Base-by-base conservation (phyloP, 2,329 filamentous ascomycete genomes). In the Phaeosphaeria sp. region DNA sequence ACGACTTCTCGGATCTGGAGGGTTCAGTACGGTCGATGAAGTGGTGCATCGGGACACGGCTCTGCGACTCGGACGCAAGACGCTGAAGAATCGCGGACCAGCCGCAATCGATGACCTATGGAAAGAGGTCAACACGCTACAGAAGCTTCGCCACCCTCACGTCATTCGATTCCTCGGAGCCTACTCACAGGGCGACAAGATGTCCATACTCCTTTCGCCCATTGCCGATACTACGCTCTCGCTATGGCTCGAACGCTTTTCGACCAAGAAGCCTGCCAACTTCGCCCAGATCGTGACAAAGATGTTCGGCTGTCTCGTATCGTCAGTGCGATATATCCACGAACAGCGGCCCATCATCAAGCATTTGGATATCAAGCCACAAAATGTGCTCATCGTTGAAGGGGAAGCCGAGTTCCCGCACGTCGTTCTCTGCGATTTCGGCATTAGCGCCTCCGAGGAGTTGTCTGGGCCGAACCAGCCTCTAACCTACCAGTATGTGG, bases 321-420 rank as follows among this genome's bases (percentile, higher is more conserved):
- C 73, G 2, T 73, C 74, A 11, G 61, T 77, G 6, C 62, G 73
- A 11, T 76, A 77, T 55, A 67, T 77, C 6, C 74, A 77, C 24
- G 74, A 75, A 53, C 73, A 76, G 59, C 69, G 73, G 15, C 74
- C 74, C 6, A 65, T 74, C 24, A 60, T 76, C 27, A 76, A 70
- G 47, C 74, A 77, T 27, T 73, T 74, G 70, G 74, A 77, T 25
- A 77, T 77, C 61, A 77, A 77, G 51, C 74, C 74, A 3, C 71
- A 76, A 56, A 77, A 77, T 67, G 74, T 77, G 13, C 66, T 77
- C n/a, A 67, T 77, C 11, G 66, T 71, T 7, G 63, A 71, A 45
- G 66, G 69, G 45, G 63, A 72, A 30, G 57, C 66, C 45, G 67
- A 72, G 17, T 66, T 69, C 49, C 73, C 74, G 7, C 73, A 74